Base-by-base conservation (phyloP, 1,139 yeast genomes). In the Blastobotrys proliferans region DNA sequence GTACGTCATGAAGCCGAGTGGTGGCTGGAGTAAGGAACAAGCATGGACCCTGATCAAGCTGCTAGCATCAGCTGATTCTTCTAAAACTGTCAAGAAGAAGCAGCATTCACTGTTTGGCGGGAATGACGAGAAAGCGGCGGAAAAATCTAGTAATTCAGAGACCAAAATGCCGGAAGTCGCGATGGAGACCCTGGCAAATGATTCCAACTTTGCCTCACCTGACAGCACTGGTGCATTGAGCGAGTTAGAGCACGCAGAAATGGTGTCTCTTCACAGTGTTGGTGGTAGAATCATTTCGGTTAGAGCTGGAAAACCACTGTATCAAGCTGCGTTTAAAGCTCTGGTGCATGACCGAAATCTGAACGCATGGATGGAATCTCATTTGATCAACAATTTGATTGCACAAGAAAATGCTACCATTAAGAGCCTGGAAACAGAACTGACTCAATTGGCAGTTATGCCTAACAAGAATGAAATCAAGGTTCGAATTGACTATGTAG, bases 41-140 rank as follows among this genome's bases (percentile, higher is more conserved):
- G 94, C 88, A 0, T 92, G 98, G 98, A 76, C 74, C 19, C 61
- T 92, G 16, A 79, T 92, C 57, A 83, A 83, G 55, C 52, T 73
- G 34, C 69, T 92, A 36, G 75, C 88, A 6, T 35, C 39, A 4
- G 26, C 40, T 6, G 43, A 41, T 4, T 31, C 10, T 10, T 2
- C 26, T 14, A 31, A 34, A 10, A 9, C 16, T 14, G 16, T 5
- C 17, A 2, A 14, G 18, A 8, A 30, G n/a, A 29, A 19, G 8
- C 9, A 2, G 9, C 17, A 5, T 8, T 2, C 22, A 35, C 21
- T 45, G 5, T 21, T 20, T 17, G 9, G 29, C 18, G 41, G 39
- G 17, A 16, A 31, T 4, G 45, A 42, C 11, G 43, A 47, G 21
- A 31, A 31, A 9, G 29, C 17, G 16, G 18, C 24, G 2, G 19